A percentile compares a stretch with the other conserved stretches of the same genome.
These are phyloP conservation scores for Purpureocillium lavendulum DNA, from an alignment of 2,329 filamentous ascomycete species.

Conservation along the genomic window DNA sequence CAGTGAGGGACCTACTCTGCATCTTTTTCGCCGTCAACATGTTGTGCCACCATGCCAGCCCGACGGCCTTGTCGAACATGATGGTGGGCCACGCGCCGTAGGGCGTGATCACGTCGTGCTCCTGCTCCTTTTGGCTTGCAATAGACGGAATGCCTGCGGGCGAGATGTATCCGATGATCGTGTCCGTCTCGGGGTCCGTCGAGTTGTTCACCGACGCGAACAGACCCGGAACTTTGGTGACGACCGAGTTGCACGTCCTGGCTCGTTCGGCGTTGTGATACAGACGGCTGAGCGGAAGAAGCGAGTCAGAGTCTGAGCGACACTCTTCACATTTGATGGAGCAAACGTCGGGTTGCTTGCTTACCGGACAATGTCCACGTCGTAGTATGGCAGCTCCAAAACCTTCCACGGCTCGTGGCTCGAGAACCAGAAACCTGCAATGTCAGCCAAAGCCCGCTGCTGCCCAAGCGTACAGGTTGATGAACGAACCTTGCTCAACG, in stretches of 20 bases:
- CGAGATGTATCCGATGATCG: slow-evolving; percentile 31
- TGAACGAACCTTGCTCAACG: slow-evolving; percentile 24
- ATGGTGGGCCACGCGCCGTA: slow-evolving; percentile 29
- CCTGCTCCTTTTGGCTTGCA: slow-evolving; percentile 27
- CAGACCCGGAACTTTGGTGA: slow-evolving; percentile 27
- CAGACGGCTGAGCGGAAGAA: slow-evolving; percentile 16
- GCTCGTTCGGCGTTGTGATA: slow-evolving; percentile 30
- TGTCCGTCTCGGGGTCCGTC: slow-evolving; percentile 24
- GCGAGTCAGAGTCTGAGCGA: too few relatives aligned
- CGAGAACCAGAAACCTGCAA: slow-evolving; percentile 29
- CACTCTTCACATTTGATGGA: too few relatives aligned
- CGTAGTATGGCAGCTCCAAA: slow-evolving; percentile 32
- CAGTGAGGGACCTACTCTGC: slow-evolving; percentile 24
- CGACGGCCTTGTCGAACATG: slow-evolving; percentile 26
- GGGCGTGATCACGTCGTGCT: slow-evolving; percentile 31
- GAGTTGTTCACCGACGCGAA: slow-evolving; percentile 34
- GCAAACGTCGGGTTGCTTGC: too few relatives aligned
- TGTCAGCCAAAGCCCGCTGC: too few relatives aligned
- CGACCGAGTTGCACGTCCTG: slow-evolving; percentile 31
- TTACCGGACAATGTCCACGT: slow-evolving; percentile 28
- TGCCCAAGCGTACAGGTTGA: neutral
- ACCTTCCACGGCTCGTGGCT: slow-evolving; percentile 33
- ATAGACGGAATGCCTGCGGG: slow-evolving; percentile 31
- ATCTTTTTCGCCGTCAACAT: slow-evolving; percentile 33
- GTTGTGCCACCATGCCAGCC: slow-evolving; percentile 33